These are phyloP conservation scores for Capronia epimyces DNA, from an alignment of 2,329 filamentous ascomycete species.

Conservation along the genomic window DNA sequence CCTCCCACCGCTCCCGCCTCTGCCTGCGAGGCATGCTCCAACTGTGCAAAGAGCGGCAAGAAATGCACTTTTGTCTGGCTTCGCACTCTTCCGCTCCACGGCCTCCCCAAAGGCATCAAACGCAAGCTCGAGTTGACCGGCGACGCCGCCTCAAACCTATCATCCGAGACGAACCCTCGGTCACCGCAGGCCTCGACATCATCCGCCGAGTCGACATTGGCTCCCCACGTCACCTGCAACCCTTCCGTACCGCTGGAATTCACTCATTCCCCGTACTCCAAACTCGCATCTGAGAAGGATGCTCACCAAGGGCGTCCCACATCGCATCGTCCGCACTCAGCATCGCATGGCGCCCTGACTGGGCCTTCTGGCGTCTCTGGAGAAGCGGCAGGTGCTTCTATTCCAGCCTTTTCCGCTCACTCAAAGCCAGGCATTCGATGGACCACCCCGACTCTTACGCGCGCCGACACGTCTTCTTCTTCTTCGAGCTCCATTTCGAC, in stretches of 20 bases:
- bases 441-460: background rate
- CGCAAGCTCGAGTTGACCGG: constrained; percentile 18
- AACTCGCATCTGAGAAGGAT: background rate
- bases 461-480: constrained; percentile 8
- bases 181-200: background rate
- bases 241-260: background rate
- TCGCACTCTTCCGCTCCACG: constrained; percentile 28
- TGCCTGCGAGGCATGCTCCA: constrained; percentile 33
- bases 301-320: background rate
- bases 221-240: background rate
- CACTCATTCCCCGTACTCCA: background rate
- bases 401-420: background rate
- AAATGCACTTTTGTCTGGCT: constrained; percentile 45
- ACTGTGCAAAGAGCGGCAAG: constrained; percentile 43
- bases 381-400: background rate
- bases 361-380: background rate
- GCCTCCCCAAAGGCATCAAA: constrained; percentile 23
- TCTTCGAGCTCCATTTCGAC: constrained; percentile 10
- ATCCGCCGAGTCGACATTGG: background rate
- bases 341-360: background rate
- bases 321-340: background rate
- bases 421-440: background rate
- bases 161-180: background rate
- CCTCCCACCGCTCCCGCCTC: constrained; percentile 13
- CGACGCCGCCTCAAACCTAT: background rate